A percentile compares a stretch with the other conserved stretches of the same genome.
Conservation (phyloP, 257 asterid genomes). For the Mitragyna speciosa region DNA sequence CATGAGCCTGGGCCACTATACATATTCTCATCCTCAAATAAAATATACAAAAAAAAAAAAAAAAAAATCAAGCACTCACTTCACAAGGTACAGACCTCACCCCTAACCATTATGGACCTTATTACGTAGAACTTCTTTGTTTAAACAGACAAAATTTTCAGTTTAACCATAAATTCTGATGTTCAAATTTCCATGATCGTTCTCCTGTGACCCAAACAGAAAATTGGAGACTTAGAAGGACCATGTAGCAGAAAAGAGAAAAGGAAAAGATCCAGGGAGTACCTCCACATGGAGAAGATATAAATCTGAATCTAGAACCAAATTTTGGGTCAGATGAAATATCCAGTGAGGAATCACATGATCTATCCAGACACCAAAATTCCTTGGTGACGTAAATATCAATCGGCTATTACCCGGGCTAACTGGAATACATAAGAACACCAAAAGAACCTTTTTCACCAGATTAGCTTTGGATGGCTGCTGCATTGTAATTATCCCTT, state of each 20-base stretch:
- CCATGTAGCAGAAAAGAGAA: not conserved
- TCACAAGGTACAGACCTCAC: not conserved
- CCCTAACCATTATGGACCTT: not conserved
- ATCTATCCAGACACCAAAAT: constrained; percentile 67
- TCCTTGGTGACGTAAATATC: constrained; percentile 66
- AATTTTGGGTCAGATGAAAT: constrained; percentile 69
- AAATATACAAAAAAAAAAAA: too few relatives aligned
- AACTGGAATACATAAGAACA: constrained; percentile 75
- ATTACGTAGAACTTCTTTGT: not conserved
- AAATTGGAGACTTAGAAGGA: not conserved
- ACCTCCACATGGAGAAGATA: constrained; percentile 89
- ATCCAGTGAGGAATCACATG: constrained; percentile 69
- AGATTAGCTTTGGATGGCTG: constrained; percentile 29
- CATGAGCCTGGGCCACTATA: not conserved
- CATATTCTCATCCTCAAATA: not conserved
- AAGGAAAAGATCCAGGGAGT: constrained; percentile 10
- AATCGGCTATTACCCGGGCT: constrained; percentile 87
- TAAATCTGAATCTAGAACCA: constrained; percentile 79
- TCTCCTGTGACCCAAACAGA: not conserved
- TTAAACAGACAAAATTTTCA: not conserved
- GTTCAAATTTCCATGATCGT: not conserved
- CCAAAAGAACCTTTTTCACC: constrained; percentile 39
- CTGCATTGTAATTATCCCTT: constrained; percentile 37
- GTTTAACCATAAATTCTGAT: not conserved
- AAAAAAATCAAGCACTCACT: not conserved